phyloP scores from a whole-genome alignment of 2,329 filamentous ascomycete species.

The Salinomyces thailandicus region DNA sequence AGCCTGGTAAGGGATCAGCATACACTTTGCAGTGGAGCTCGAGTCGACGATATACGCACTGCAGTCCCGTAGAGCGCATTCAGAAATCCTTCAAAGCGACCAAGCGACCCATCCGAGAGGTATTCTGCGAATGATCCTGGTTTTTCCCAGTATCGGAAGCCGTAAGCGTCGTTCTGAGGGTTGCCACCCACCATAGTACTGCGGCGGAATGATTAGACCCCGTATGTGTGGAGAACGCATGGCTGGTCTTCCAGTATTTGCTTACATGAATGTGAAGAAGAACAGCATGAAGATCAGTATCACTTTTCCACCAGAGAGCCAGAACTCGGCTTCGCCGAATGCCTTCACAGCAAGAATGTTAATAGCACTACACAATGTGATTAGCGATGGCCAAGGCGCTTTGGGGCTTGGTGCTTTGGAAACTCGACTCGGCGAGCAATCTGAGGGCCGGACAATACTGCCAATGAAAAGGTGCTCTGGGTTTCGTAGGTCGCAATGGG shows the following conservation, averaged over 20 bases:
- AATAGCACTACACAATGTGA: slow-evolving; percentile 10
- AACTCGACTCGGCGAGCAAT: no score
- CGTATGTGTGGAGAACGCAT: no score
- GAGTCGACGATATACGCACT: no score
- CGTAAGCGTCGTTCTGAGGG: slow-evolving; percentile 27
- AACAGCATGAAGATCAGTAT: slow-evolving; percentile 23
- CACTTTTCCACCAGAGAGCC: slow-evolving; percentile 38
- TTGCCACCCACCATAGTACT: slow-evolving; percentile 27
- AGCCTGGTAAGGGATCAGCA: slow-evolving; percentile 32
- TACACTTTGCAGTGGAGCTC: no score
- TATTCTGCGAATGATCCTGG: slow-evolving; percentile 22
- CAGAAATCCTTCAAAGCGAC: slow-evolving; percentile 28
- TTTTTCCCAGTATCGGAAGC: slow-evolving; percentile 31
- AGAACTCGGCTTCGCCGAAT: slow-evolving; percentile 35
- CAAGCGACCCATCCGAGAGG: slow-evolving; percentile 18
- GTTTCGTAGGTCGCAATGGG: no score
- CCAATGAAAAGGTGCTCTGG: slow-evolving; percentile 5
- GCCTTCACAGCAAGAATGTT: slow-evolving; percentile 36
- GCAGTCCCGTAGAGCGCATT: slow-evolving; percentile 9
- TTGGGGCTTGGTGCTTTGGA: slow-evolving; percentile 3
- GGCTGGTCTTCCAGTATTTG: no score
- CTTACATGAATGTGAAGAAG: slow-evolving; percentile 23
- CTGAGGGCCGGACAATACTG: no score
- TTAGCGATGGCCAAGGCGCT: slow-evolving; percentile 4
- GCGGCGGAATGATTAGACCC: no score